These are phyloP conservation scores for Desmodesmus armatus DNA, from an alignment of 139 green algal genomes.

Conservation along the genomic window DNA sequence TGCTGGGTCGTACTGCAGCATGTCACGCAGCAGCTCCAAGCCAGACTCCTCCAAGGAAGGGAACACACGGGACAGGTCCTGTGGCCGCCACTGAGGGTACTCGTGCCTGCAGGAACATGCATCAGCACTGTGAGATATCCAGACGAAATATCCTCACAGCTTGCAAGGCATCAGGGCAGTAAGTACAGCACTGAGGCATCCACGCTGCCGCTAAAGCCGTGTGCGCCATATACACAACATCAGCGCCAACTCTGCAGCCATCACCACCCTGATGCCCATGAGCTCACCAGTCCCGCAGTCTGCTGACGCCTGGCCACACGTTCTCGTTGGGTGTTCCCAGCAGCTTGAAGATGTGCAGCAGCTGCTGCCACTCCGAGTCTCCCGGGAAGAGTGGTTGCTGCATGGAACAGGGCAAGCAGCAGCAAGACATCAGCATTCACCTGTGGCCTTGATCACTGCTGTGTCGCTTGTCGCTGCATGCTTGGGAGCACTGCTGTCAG, in stretches of 20 bases:
- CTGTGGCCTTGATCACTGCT: too few relatives aligned
- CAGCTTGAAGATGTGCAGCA: slow-evolving; percentile 93
- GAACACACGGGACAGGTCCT: slow-evolving; percentile 78
- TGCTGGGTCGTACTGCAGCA: slow-evolving; percentile 84
- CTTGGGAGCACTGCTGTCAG: not conserved
- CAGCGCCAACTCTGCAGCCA: not conserved
- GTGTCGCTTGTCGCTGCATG: not conserved
- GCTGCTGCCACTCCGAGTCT: slow-evolving; percentile 91
- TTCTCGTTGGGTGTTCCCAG: slow-evolving; percentile 89
- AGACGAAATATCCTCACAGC: not conserved
- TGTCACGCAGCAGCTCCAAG: slow-evolving; percentile 78
- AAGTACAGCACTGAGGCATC: too few relatives aligned
- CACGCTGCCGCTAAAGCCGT: not conserved
- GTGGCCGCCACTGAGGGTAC: slow-evolving; percentile 71
- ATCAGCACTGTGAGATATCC: not conserved
- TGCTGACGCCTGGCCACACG: slow-evolving; percentile 75
- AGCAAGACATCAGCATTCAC: slow-evolving; percentile 62
- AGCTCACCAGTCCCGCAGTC: slow-evolving; percentile 71
- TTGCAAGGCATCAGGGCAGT: too few relatives aligned
- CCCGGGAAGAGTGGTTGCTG: slow-evolving; percentile 89
- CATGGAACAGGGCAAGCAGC: too few relatives aligned
- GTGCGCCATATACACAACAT: not conserved
- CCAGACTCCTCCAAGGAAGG: slow-evolving; percentile 82
- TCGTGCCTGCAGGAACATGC: slow-evolving; percentile 66
- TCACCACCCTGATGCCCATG: too few relatives aligned